These are phyloP conservation scores for Pleurozium schreberi DNA, from an alignment of 225 moss, liverwort and hornwort species.

Conservation along the genomic window DNA sequence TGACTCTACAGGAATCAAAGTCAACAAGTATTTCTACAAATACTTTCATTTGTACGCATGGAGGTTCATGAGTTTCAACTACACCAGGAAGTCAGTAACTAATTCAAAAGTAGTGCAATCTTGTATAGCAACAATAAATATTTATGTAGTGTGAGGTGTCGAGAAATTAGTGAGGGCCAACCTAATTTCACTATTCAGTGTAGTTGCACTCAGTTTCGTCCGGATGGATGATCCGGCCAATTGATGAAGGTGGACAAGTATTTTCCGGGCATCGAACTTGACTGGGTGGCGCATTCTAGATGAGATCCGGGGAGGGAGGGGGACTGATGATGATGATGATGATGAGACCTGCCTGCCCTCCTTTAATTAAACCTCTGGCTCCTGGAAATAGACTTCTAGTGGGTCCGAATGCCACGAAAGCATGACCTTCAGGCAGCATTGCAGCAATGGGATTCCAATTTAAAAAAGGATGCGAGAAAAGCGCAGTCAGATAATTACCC, in stretches of 20 bases:
- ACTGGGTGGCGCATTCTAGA: background rate
- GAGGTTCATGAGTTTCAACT: too few relatives aligned
- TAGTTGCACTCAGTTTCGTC: background rate
- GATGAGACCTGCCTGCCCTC: background rate
- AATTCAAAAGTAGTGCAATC: too few relatives aligned
- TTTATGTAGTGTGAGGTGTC: too few relatives aligned
- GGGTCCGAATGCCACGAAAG: conserved; percentile 13
- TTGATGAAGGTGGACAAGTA: background rate
- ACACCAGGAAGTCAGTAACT: too few relatives aligned
- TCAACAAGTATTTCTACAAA: too few relatives aligned
- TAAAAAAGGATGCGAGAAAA: conserved; percentile 7
- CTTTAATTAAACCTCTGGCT: too few relatives aligned
- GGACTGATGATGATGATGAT: background rate
- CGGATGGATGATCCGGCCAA: background rate
- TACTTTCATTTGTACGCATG: too few relatives aligned
- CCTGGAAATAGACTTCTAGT: conserved; percentile 10
- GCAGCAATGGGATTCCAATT: background rate
- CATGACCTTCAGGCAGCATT: background rate
- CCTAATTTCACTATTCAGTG: too few relatives aligned
- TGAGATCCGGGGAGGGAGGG: background rate
- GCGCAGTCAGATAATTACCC: background rate
- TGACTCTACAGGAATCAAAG: too few relatives aligned
- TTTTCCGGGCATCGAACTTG: background rate
- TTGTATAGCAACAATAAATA: too few relatives aligned
- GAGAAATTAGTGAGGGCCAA: too few relatives aligned